phyloP scores from a whole-genome alignment of 805 yeast genomes.

The Sungouiozyma intestinalis region DNA sequence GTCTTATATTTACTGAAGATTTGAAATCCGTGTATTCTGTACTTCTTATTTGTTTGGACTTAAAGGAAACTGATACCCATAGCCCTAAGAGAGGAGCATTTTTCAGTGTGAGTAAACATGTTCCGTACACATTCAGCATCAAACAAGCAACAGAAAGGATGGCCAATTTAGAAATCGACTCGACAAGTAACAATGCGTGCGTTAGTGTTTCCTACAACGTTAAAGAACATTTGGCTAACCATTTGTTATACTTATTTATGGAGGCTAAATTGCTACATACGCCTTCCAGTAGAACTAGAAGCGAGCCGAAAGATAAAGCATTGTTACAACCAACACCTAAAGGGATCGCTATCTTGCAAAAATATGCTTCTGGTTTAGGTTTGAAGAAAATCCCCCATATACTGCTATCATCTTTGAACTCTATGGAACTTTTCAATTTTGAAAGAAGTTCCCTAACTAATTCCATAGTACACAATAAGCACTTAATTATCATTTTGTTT shows the following conservation, averaged over 20 bases:
- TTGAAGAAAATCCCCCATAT: slow-evolving; percentile 37
- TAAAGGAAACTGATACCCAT: slow-evolving; percentile 21
- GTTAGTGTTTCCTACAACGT: slow-evolving; percentile 47
- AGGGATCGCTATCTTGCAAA: slow-evolving; percentile 62
- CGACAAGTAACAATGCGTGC: slow-evolving; percentile 40
- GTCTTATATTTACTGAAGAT: slow-evolving; percentile 45
- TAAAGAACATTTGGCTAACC: slow-evolving; percentile 38
- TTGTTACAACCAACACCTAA: slow-evolving; percentile 82
- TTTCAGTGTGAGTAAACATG: slow-evolving; percentile 20
- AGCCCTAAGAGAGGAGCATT: slow-evolving; percentile 7
- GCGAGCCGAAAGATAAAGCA: slow-evolving; percentile 33
- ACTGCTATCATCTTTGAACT: slow-evolving; percentile 49
- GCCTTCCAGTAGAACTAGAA: slow-evolving; percentile 63
- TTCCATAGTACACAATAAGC: slow-evolving; percentile 48
- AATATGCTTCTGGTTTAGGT: slow-evolving; percentile 50
- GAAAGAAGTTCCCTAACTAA: slow-evolving; percentile 56
- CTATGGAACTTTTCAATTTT: slow-evolving; percentile 59
- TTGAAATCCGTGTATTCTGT: slow-evolving; percentile 50
- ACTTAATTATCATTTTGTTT: slow-evolving; percentile 57
- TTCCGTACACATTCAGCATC: slow-evolving; percentile 45
- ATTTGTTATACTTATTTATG: slow-evolving; percentile 42
- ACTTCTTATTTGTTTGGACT: slow-evolving; percentile 34
- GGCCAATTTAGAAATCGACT: slow-evolving; percentile 37
- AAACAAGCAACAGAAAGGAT: slow-evolving; percentile 43
- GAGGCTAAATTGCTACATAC: slow-evolving; percentile 57